These are phyloP conservation scores for Pythium brassicae DNA, from an alignment of 352 stramenopile species.

Conservation along the genomic window DNA sequence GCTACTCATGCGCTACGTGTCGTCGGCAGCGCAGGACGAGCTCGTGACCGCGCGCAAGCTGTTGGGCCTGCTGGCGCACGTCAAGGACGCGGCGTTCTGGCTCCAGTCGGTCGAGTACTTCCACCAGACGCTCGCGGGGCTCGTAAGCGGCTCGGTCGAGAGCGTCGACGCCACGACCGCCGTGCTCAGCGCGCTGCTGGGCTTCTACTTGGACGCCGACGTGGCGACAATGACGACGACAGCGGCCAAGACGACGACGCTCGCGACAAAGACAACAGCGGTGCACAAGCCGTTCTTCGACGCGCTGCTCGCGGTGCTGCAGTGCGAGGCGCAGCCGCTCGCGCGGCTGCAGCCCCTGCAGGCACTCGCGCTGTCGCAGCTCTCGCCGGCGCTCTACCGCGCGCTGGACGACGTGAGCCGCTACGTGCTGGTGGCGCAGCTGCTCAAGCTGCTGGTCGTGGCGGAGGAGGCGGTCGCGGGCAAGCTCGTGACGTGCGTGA, in stretches of 20 bases:
- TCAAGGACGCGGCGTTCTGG: constrained; percentile 54
- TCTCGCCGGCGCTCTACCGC: constrained; percentile 39
- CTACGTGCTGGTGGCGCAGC: constrained; percentile 35
- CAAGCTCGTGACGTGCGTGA: constrained; percentile 49
- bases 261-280: constrained; percentile 15
- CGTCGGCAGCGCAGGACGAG: constrained; percentile 37
- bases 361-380: constrained; percentile 27
- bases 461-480: constrained; percentile 55
- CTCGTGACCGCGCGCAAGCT: constrained; percentile 50
- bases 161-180: constrained; percentile 7
- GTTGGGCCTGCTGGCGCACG: constrained; percentile 51
- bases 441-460: constrained; percentile 59
- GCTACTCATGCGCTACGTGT: constrained; percentile 44
- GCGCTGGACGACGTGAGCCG: constrained; percentile 47
- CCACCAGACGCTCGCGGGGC: constrained; percentile 36
- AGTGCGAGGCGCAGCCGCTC: constrained; percentile 26
- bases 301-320: constrained; percentile 40
- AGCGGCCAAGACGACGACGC: constrained; percentile 8
- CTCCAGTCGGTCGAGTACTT: constrained; percentile 62
- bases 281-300: constrained; percentile 59
- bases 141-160: constrained; percentile 3
- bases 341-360: constrained; percentile 39
- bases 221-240: constrained; percentile 21
- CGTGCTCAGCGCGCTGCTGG: constrained; percentile 47
- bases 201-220: constrained; percentile 44